Evolutionary conservation across 2,329 filamentous ascomycete genomes (phyloP), one percentile per base, ranked within the genome.

Genomic region (Talaromyces sp.): DNA sequence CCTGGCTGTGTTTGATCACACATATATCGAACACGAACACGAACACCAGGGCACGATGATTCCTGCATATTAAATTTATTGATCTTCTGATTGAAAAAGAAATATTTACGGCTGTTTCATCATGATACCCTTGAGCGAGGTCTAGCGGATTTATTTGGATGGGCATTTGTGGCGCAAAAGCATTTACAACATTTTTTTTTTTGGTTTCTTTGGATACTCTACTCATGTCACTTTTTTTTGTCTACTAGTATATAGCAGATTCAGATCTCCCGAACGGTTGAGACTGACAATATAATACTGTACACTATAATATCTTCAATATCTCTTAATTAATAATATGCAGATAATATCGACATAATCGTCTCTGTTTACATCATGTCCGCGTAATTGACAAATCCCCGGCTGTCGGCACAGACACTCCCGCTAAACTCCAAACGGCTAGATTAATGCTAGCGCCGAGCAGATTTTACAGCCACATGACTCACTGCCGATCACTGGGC

Each of bases 61-160:
- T 69, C 77, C 80, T 67, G 80, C 81, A 56, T 84, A 78, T 66
- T 84, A 70, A 57, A 57, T 47, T 19, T 47, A 15, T n/a, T n/a
- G 6, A 9, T 25, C 25, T 47, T 47, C 22, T 22, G 13, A 55
- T 30, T 9, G 19, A 25, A 10, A 42, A 36, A 47, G n/a, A 52
- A 39, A 59, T 53, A 51, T 47, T 59, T 53, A 51, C 51, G 33
- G 36, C 49, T 57, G 27, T 55, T 53, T 47, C 30, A 25, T 30
- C 51, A 61, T 58, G 28, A 53, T 53, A 53, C 49, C 49, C 25
- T 53, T 53, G 49, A 53, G 49, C 49, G 49, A 52, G 42, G n/a
- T 47, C 44, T 47, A 47, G 44, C 44, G 28, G 28, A 30, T 30
- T 30, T 30, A 30, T 30, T 30, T 8, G 28, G 28, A 30, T 39